Evolutionary conservation across 1,284 basidiomycete genomes (phyloP).

Genomic region (Sanghuangporus sanghuang): DNA sequence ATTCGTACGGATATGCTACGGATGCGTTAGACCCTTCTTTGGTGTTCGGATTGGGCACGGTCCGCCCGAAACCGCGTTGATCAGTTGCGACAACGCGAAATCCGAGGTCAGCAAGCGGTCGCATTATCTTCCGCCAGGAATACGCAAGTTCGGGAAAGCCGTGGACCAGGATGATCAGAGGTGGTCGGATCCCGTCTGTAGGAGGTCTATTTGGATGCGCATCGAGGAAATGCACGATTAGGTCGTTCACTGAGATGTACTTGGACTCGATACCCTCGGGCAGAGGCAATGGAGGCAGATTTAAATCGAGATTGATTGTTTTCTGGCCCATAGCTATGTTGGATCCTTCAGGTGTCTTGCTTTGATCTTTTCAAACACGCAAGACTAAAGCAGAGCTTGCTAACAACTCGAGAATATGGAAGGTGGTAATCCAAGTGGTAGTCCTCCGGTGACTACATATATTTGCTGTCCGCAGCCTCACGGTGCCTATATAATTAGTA

Average conservation of each 20-base stretch:
- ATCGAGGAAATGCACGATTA: constrained; percentile 14
- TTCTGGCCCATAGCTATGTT: neutral
- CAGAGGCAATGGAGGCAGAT: constrained; percentile 4
- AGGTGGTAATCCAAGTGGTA: no score
- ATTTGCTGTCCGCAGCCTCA: no score
- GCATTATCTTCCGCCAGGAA: constrained; percentile 56
- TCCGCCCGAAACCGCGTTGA: constrained; percentile 30
- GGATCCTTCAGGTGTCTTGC: neutral
- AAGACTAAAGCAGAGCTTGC: no score
- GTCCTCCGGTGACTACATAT: no score
- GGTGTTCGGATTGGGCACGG: constrained; percentile 21
- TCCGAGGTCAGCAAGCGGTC: constrained; percentile 39
- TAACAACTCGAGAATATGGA: no score
- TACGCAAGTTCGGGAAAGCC: constrained; percentile 63
- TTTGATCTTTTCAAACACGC: no score
- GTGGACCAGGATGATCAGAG: constrained; percentile 54
- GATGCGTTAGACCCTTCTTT: neutral
- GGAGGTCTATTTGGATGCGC: constrained; percentile 1
- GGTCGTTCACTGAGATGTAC: constrained; percentile 10
- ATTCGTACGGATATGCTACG: constrained; percentile 27
- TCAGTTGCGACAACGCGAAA: constrained; percentile 34
- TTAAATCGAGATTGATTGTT: neutral
- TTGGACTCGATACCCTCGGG: constrained; percentile 8
- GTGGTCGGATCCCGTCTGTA: constrained; percentile 19
- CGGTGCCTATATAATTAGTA: no score